These are phyloP conservation scores for Hypomontagnella monticulosa DNA, from an alignment of 495 filamentous ascomycete species.

Conservation along the genomic window DNA sequence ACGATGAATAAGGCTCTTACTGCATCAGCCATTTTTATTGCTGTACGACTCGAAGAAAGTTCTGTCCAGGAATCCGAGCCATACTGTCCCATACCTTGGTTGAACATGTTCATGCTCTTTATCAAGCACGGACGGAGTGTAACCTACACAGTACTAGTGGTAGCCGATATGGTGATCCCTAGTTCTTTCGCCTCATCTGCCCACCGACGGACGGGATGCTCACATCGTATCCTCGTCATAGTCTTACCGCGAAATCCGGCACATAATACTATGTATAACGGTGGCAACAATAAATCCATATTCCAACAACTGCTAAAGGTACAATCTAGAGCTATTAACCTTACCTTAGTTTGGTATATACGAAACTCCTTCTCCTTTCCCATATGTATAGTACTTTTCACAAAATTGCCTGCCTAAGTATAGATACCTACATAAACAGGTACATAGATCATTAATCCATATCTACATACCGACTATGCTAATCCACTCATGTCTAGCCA, in stretches of 20 bases:
- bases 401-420: neutral
- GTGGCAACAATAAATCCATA: neutral
- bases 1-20: constrained; percentile 30
- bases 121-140: constrained; percentile 17
- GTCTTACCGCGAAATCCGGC: constrained; percentile 35
- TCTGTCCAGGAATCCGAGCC: constrained; percentile 26
- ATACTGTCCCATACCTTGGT: constrained; percentile 21
- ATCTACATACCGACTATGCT: too few relatives aligned
- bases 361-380: neutral
- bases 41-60: constrained; percentile 9
- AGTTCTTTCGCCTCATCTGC: constrained; percentile 21
- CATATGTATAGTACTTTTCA: constrained; percentile 1
- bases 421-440: neutral
- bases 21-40: constrained; percentile 12
- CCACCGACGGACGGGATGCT: constrained; percentile 23
- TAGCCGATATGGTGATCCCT: neutral
- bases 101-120: constrained; percentile 36
- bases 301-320: constrained; percentile 2
- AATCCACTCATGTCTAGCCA: constrained; percentile 9
- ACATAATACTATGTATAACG: constrained; percentile 1
- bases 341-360: neutral
- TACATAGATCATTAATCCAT: too few relatives aligned
- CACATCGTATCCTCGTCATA: constrained; percentile 19
- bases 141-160: neutral
- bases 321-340: neutral